Evolutionary conservation across 2,329 filamentous ascomycete genomes (phyloP), one percentile per base, ranked within the genome.

Genomic region (Pseudogymnoascus sp.): DNA sequence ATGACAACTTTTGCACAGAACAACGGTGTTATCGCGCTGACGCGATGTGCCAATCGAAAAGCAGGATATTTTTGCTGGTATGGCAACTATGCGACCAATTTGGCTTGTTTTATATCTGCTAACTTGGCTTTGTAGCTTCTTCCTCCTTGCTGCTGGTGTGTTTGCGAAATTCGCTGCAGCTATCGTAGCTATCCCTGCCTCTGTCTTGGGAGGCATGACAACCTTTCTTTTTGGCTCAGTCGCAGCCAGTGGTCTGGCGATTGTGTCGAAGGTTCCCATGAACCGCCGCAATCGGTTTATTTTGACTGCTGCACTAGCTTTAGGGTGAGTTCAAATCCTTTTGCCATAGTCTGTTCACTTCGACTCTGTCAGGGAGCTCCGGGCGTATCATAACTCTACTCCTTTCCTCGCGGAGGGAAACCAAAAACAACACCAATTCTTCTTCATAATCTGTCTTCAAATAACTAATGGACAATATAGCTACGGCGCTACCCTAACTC

Each of bases 1-100:
- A 89, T 92, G 83, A 86, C 84, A 1, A 88, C 86, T 0, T 92
- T 92, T 67, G 89, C 89, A 0, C 89, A 92, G 72, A 93, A 93
- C 76, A 92, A 93, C 71, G 89, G 89, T 36, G 88, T 93, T 59
- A 92, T 94, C 64, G 87, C 89, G 0, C 78, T 94, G 47, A 94
- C 90, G 0, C 82, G 89, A 13, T 93, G 89, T 71, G 90, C 90
- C 0, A 93, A 91, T 72, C 84, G 90, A 60, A 88, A 85, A 54
- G 90, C 89, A 4, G 90, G 90, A 4, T 92, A 91, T 71, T 88
- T 86, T 58, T 88, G 86, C 70, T 91, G 44, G 44, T 50, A 50
- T 31, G 44, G 3, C 4, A 4, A 31, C 17, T 15, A 31, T 17
- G 15, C 15, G 5, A n/a, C 35, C 5, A 5, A 41, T 10, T 31